Base-by-base conservation (phyloP, 164 flowering plant species). In the Warburgia ugandensis region DNA sequence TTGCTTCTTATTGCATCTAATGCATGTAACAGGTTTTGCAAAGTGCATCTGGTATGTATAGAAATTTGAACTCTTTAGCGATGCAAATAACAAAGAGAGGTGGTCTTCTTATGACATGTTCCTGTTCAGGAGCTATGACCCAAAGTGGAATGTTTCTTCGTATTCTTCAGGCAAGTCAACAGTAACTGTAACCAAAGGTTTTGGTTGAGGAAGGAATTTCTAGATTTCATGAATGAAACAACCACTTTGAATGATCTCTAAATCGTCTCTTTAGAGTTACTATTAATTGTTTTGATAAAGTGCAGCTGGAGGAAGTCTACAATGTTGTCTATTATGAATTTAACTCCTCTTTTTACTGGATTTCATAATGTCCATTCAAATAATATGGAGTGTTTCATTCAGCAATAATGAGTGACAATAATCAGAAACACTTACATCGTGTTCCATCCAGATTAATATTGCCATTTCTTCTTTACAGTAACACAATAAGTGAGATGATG, bases 91-190 rank as follows among this genome's bases (percentile, higher is more conserved):
- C 94, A 38, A 80, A 70, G 62, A 73, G 64, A 52, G 95, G 96
- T 46, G 99, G 99, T 32, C 78, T 92, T 58, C 84, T 92, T 31
- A 92, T 92, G 99, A 92, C 99, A 5, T 92, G 99, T 66, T 92
- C 97, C 0, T 92, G 99, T 72, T 92, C 99, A 13, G 99, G 99
- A 59, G 97, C 97, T 23, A 82, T 92, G 91, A 92, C 97, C 26
- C 99, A 84, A 51, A 92, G 99, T 65, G 96, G 99, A 52, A 78
- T 26, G 62, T 92, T 86, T 73, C 63, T 80, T 57, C 73, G 67
- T n/a, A 55, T 63, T 54, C 90, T 92, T 51, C 88, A 88, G 89
- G 98, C 64, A 78, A 65, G 80, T 70, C n/a, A 27, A 5, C 29
- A 12, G 16, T 29, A 43, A 23, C 9, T 28, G 23, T 20, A 28